Conservation (phyloP, 2,329 filamentous ascomycete genomes). For the Sporothrix brunneoviolacea region DNA sequence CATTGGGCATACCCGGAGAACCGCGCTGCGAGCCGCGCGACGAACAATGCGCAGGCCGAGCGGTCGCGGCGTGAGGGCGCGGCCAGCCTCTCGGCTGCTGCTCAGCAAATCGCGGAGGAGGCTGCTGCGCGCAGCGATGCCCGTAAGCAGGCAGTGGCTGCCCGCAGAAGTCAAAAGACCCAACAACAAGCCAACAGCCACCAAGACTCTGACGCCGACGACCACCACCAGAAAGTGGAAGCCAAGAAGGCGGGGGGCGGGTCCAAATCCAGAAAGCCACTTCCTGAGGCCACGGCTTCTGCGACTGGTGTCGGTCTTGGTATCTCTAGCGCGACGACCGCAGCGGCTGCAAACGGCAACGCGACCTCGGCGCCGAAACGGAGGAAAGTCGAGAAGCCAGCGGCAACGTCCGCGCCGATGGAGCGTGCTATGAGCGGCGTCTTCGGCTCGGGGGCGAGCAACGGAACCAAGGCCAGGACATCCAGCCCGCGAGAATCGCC, state of each 20-base stretch:
- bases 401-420: slow-evolving; percentile 42
- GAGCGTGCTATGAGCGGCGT: slow-evolving; percentile 63
- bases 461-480: slow-evolving; percentile 48
- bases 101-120: slow-evolving; percentile 72
- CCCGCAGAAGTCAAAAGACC: slow-evolving; percentile 62
- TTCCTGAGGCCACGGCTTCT: slow-evolving; percentile 18
- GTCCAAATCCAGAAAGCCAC: slow-evolving; percentile 54
- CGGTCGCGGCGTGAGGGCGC: slow-evolving; percentile 72
- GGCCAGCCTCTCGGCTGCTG: slow-evolving; percentile 68
- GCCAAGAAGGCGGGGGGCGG: slow-evolving; percentile 57
- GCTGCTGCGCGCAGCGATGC: slow-evolving; percentile 78
- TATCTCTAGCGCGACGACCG: slow-evolving; percentile 49
- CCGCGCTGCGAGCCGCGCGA: slow-evolving; percentile 52
- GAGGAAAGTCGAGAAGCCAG: slow-evolving; percentile 69
- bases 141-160: slow-evolving; percentile 72
- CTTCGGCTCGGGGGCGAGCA: slow-evolving; percentile 33
- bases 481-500: slow-evolving; percentile 65
- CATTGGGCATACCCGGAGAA: slow-evolving; percentile 96
- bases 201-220: slow-evolving; percentile 74
- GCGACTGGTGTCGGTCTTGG: slow-evolving; percentile 50
- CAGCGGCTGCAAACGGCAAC: slow-evolving; percentile 40
- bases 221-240: slow-evolving; percentile 48
- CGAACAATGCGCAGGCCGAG: slow-evolving; percentile 57
- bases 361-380: slow-evolving; percentile 56
- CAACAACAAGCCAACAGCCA: slow-evolving; percentile 11